A percentile compares a stretch with the other conserved stretches of the same genome.
These are phyloP conservation scores for Nothophaeocryptopus gaeumannii DNA, from an alignment of 2,329 filamentous ascomycete species.

Conservation along the genomic window DNA sequence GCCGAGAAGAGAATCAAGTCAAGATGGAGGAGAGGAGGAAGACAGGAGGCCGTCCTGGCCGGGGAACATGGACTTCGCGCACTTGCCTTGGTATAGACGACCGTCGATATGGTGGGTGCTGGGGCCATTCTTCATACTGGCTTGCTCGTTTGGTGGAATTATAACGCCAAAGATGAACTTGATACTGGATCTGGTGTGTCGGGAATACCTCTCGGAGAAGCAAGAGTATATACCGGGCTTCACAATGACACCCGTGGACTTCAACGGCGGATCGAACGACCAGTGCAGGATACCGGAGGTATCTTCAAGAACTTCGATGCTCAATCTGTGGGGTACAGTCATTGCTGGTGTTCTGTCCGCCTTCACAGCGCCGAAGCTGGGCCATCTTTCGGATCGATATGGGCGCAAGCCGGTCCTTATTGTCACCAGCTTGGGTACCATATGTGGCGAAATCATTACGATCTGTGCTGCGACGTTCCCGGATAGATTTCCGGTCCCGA, in stretches of 20 bases:
- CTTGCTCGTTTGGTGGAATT: slow-evolving; percentile 80
- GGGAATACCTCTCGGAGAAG: slow-evolving; percentile 72
- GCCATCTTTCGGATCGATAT: slow-evolving; percentile 80
- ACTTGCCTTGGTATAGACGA: slow-evolving; percentile 59
- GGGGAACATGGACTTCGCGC: slow-evolving; percentile 53
- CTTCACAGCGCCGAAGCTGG: slow-evolving; percentile 76
- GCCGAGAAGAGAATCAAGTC: slow-evolving; percentile 6
- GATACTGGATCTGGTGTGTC: slow-evolving; percentile 79
- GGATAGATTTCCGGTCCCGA: slow-evolving; percentile 69
- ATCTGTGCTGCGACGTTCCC: slow-evolving; percentile 76
- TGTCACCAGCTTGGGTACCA: slow-evolving; percentile 69
- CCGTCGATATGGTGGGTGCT: slow-evolving; percentile 80
- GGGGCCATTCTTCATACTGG: slow-evolving; percentile 74
- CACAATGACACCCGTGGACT: slow-evolving; percentile 61
- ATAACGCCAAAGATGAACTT: slow-evolving; percentile 85
- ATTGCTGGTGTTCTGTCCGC: slow-evolving; percentile 75
- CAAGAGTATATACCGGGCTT: slow-evolving; percentile 57
- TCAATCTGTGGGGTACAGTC: slow-evolving; percentile 73
- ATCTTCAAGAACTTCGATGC: slow-evolving; percentile 71
- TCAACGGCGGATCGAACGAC: slow-evolving; percentile 64
- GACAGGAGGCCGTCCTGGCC: slow-evolving; percentile 23
- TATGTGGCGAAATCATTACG: slow-evolving; percentile 71
- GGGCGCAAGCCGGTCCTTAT: slow-evolving; percentile 75
- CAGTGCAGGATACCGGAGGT: slow-evolving; percentile 80
- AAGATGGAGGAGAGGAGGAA: slow-evolving; percentile 22